phyloP scores from a whole-genome alignment of 2,329 filamentous ascomycete species.

The Cladosporium cucumerinum region DNA sequence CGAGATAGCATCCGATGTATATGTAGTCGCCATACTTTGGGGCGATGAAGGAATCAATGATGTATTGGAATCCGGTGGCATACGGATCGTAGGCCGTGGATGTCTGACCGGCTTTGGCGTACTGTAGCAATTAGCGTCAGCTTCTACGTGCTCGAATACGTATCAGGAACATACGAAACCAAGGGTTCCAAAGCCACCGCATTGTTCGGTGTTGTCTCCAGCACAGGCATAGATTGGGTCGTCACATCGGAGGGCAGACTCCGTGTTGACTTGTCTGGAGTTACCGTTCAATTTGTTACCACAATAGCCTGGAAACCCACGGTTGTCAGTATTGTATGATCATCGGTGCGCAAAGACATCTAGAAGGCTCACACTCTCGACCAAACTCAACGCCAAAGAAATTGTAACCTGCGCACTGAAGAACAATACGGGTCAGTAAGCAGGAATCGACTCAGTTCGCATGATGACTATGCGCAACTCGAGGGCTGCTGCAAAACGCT shows the following conservation, averaged over 20 bases:
- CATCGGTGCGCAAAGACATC: not conserved
- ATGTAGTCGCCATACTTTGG: conserved; percentile 11
- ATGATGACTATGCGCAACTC: not conserved
- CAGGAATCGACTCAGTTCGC: not conserved
- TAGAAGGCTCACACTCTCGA: not conserved
- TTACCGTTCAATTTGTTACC: conserved; percentile 4
- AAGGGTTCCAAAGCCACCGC: not conserved
- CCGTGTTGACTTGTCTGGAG: conserved; percentile 6
- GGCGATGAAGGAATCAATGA: conserved; percentile 6
- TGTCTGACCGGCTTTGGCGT: conserved; percentile 3
- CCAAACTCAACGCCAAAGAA: conserved; percentile 10
- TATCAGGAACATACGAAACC: not conserved
- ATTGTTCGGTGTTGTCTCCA: not conserved
- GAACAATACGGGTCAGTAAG: not conserved
- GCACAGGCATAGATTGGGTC: not conserved
- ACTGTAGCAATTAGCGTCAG: not conserved
- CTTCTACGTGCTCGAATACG: not conserved
- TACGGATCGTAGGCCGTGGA: conserved; percentile 4
- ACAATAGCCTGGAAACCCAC: not conserved
- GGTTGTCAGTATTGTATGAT: not conserved
- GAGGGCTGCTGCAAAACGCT: not conserved
- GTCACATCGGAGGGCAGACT: conserved; percentile 3
- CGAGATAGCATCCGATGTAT: conserved; percentile 1
- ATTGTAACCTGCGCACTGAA: conserved; percentile 5
- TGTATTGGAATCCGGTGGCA: conserved; percentile 7